phyloP scores from a whole-genome alignment of 306 rosid species.

The Biancaea sappan region DNA sequence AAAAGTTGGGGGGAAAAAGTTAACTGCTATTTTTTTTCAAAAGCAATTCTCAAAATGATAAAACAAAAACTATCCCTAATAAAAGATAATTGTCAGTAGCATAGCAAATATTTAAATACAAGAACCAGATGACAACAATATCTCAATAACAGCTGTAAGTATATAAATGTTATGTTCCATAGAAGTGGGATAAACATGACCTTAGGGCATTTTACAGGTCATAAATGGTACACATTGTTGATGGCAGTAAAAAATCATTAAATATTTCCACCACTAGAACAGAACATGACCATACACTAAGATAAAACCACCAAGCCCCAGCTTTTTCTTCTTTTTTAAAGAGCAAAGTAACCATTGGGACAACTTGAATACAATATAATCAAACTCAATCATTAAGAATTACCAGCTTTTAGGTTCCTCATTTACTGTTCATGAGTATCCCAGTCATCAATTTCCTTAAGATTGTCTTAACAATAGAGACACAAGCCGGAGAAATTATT shows the following conservation, averaged over 20 bases:
- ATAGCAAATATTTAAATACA: not conserved
- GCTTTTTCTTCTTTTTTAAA: not conserved
- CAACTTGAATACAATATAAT: not conserved
- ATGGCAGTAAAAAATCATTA: not conserved
- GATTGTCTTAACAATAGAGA: not conserved
- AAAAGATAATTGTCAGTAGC: not conserved
- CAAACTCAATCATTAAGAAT: not conserved
- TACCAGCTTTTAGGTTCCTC: conserved; percentile 3
- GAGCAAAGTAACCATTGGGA: not conserved
- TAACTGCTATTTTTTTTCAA: not conserved
- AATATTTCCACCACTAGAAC: not conserved
- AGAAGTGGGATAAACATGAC: not conserved
- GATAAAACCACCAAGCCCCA: not conserved
- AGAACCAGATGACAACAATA: not conserved
- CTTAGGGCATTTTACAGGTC: not conserved
- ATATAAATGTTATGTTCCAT: not conserved
- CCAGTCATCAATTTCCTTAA: not conserved
- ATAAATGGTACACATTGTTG: not conserved
- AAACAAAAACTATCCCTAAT: not conserved
- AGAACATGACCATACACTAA: not conserved
- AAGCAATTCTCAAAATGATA: conserved; percentile 3
- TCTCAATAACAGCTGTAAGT: not conserved
- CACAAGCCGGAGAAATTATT: not conserved
- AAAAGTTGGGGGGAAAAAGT: conserved; percentile 2
- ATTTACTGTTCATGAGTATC: not conserved